Evolutionary conservation across 2,329 filamentous ascomycete genomes (phyloP), one percentile per base, ranked within the genome.

Genomic region (Knufia petricola): DNA sequence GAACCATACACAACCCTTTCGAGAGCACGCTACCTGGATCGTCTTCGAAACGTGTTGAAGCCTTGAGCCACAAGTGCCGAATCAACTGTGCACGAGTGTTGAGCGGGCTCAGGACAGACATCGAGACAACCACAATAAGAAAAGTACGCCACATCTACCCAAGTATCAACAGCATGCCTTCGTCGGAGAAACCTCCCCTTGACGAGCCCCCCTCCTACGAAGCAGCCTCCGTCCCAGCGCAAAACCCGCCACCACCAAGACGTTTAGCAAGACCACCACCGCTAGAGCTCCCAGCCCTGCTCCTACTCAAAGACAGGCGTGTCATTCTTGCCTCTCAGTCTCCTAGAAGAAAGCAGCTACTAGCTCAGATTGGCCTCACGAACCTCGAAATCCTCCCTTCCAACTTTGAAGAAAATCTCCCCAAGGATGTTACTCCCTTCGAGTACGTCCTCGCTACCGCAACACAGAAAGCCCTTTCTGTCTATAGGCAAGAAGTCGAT

Each of bases 391-490:
- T 95, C 60, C 76, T 83, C 52, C 87, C 92, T 13, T 95, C 87
- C 36, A 81, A 77, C 47, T 82, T 86, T 55, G 83, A 86, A 46
- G 92, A 98, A 70, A 77, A 96, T 69, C 78, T 95, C 48, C 77
- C 86, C 59, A 95, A 96, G 66, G 65, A 70, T 6, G 64, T 69
- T 1, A 77, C 90, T 51, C 87, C 92, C 1, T 85, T 86, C 64
- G 88, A 94, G 69, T 98, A 98, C 70, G 92, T 95, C 17, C 75
- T 89, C 12, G 80, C 82, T 50, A 98, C 92, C 1, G 90, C 90
- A 2, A 79, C 79, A 19, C 78, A 84, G 58, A 98, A 98, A 68
- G 85, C 83, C 44, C 75, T 87, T 37, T 77, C 84, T 39, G 85
- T 96, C 8, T 84, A 84, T 66, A 63, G 65, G 24, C 63, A 69